Percentiles rank a stretch among this genome's conserved stretches.
Conservation (phyloP, 331 rosid species). For the Ulmus americana region DNA sequence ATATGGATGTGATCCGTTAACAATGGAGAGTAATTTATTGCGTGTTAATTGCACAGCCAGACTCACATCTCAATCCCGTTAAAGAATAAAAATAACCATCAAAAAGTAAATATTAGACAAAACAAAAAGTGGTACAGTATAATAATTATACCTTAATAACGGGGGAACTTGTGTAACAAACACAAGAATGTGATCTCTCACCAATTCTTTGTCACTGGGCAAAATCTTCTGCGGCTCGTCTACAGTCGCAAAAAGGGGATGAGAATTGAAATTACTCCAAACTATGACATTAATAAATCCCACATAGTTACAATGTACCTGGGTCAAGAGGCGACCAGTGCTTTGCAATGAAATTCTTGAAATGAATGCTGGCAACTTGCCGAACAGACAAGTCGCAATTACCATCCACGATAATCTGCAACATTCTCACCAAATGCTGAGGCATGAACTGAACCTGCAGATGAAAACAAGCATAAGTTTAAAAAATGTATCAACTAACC, state of each 20-base stretch:
- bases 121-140: neutral
- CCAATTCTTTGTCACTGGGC: conserved; percentile 52
- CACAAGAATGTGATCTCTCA: conserved; percentile 63
- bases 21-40: too few relatives aligned
- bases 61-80: neutral
- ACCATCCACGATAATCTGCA: conserved; percentile 71
- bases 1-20: too few relatives aligned
- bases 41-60: neutral
- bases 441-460: conserved; percentile 68
- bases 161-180: conserved; percentile 69
- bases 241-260: conserved; percentile 29
- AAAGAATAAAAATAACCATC: neutral
- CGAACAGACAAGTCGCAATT: conserved; percentile 57
- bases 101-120: neutral
- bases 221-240: conserved; percentile 65
- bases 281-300: neutral
- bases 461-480: neutral
- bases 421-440: conserved; percentile 67
- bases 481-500: neutral
- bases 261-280: conserved; percentile 19
- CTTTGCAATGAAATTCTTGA: conserved; percentile 76
- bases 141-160: conserved; percentile 48
- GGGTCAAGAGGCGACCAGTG: conserved; percentile 72
- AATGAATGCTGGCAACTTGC: conserved; percentile 85
- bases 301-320: conserved; percentile 36